Evolutionary conservation across 164 flowering plant genomes (phyloP).

Genomic region (Vitis labrusca): DNA sequence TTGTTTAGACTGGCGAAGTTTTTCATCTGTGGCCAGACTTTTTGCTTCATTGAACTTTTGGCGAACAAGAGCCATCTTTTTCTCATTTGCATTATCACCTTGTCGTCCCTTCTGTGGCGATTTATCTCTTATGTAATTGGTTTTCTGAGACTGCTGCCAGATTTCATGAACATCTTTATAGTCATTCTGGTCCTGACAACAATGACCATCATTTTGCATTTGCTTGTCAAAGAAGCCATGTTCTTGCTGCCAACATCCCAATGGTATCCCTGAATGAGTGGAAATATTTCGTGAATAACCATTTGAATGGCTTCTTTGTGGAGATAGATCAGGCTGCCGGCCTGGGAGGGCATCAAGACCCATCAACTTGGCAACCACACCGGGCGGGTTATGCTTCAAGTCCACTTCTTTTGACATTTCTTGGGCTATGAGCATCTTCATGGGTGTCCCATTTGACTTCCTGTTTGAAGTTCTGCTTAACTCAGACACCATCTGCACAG

Average conservation of each 20-base stretch:
- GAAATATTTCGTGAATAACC: conserved; percentile 29
- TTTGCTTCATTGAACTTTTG: conserved; percentile 91
- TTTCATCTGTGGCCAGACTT: conserved; percentile 74
- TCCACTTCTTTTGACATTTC: conserved; percentile 85
- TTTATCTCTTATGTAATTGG: conserved; percentile 28
- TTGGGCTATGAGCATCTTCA: conserved; percentile 90
- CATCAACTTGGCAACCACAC: conserved; percentile 93
- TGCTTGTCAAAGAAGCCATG: conserved; percentile 31
- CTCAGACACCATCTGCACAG: conserved; percentile 60
- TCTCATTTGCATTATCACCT: conserved; percentile 41
- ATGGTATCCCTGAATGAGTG: conserved; percentile 33
- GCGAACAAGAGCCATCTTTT: conserved; percentile 80
- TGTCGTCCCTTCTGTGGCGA: conserved; percentile 39
- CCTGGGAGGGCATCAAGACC: conserved; percentile 87
- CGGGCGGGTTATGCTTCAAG: conserved; percentile 61
- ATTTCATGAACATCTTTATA: conserved; percentile 70
- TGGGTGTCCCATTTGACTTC: conserved; percentile 71
- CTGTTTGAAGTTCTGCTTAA: conserved; percentile 42
- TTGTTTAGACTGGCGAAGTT: conserved; percentile 75
- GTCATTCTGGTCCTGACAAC: conserved; percentile 36
- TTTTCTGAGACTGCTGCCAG: conserved; percentile 49
- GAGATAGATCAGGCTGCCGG: conserved; percentile 35
- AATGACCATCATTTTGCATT: conserved; percentile 31
- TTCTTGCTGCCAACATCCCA: conserved; percentile 44
- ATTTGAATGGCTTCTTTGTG: conserved; percentile 39